These are phyloP conservation scores for Purshia tridentata DNA, from an alignment of 306 rosid species.

Conservation along the genomic window DNA sequence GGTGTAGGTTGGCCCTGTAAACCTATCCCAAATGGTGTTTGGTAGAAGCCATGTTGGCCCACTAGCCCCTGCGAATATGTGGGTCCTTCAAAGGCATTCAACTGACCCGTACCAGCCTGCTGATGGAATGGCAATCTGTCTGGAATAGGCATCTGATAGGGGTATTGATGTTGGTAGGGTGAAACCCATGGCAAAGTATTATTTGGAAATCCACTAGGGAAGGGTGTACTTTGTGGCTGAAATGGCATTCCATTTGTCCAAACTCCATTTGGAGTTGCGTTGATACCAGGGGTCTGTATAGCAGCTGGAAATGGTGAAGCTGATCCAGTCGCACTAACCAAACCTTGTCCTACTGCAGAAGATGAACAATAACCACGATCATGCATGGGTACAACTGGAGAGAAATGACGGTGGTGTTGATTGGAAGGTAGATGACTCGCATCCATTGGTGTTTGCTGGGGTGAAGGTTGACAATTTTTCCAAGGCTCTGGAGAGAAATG, in stretches of 20 bases:
- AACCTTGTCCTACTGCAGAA: slow-evolving; percentile 40
- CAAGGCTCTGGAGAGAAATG: slow-evolving; percentile 24
- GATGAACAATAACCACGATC: slow-evolving; percentile 33
- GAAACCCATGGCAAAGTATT: slow-evolving; percentile 51
- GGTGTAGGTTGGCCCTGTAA: slow-evolving; percentile 36
- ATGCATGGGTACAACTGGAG: slow-evolving; percentile 33
- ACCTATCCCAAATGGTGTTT: slow-evolving; percentile 44
- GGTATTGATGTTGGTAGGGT: slow-evolving; percentile 40
- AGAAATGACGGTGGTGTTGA: slow-evolving; percentile 22
- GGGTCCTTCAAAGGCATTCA: slow-evolving; percentile 44
- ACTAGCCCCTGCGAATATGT: slow-evolving; percentile 39
- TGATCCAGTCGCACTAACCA: slow-evolving; percentile 28
- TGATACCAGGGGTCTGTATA: slow-evolving; percentile 30
- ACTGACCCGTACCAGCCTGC: slow-evolving; percentile 42
- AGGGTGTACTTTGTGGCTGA: slow-evolving; percentile 43
- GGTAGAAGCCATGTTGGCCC: slow-evolving; percentile 50
- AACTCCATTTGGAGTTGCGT: slow-evolving; percentile 39
- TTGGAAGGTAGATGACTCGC: slow-evolving; percentile 23
- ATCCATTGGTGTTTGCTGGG: slow-evolving; percentile 20
- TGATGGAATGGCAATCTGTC: slow-evolving; percentile 47
- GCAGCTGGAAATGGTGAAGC: slow-evolving; percentile 44
- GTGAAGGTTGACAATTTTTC: slow-evolving; percentile 12
- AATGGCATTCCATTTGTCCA: slow-evolving; percentile 52
- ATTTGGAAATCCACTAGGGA: slow-evolving; percentile 50
- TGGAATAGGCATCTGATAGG: slow-evolving; percentile 50